Percentiles rank a stretch among this genome's conserved stretches.
Conservation (phyloP, 202 grass and related monocot genomes). For the Eragrostis tef region DNA sequence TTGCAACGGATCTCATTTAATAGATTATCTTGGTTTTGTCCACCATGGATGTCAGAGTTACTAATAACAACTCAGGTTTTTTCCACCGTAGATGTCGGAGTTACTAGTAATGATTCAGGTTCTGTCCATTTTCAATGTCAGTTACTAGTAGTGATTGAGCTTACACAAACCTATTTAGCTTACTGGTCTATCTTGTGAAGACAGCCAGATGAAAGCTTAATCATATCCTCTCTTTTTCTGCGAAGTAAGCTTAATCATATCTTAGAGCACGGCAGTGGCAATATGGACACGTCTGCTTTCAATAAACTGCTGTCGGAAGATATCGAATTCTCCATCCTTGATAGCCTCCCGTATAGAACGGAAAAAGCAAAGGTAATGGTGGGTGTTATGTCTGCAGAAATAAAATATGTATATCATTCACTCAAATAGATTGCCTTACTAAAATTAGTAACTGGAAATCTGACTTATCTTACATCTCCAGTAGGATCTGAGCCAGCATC, state of each 20-base stretch:
- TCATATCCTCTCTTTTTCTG: constrained; percentile 3
- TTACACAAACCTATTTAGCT: constrained; percentile 6
- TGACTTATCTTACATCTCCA: constrained; percentile 83
- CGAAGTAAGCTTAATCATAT: constrained; percentile 6
- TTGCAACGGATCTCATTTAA: background rate
- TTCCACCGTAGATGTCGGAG: background rate
- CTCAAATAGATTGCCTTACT: background rate
- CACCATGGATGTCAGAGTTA: background rate
- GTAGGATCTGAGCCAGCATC: constrained; percentile 94
- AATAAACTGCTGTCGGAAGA: constrained; percentile 66
- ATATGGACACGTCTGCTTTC: constrained; percentile 60
- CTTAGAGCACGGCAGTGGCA: constrained; percentile 42
- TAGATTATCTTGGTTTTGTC: background rate
- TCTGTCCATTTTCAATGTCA: too few relatives aligned
- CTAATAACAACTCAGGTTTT: background rate
- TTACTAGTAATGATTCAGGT: background rate
- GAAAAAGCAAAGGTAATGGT: constrained; percentile 91
- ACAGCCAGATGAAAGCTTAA: background rate
- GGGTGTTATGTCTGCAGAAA: constrained; percentile 81
- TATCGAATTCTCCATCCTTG: constrained; percentile 68
- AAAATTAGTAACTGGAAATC: constrained; percentile 22
- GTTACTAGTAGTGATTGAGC: background rate
- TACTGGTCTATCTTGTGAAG: background rate
- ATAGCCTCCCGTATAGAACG: constrained; percentile 63
- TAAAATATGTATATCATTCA: constrained; percentile 20